A percentile compares a stretch with the other conserved stretches of the same genome.
These are phyloP conservation scores for Aspergillus ochraceoroseus DNA, from an alignment of 2,329 filamentous ascomycete genomes.

Conservation along the genomic window DNA sequence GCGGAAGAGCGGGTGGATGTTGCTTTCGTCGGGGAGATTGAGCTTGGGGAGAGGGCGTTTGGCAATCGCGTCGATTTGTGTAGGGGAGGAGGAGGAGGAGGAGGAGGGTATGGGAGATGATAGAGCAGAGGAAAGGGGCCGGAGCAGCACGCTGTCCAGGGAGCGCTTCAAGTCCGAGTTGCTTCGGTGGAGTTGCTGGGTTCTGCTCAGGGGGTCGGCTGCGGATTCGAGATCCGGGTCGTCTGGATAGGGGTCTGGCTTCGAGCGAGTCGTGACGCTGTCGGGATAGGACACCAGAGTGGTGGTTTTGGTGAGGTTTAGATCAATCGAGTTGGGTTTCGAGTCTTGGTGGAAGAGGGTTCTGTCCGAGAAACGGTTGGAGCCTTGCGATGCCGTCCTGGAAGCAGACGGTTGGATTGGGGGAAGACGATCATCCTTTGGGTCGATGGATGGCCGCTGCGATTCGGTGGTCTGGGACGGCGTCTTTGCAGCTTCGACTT, in stretches of 20 bases:
- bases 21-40: conserved; percentile 41
- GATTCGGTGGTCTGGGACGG: conserved; percentile 16
- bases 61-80: conserved; percentile 17
- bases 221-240: conserved; percentile 15
- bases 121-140: conserved; percentile 17
- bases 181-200: conserved; percentile 14
- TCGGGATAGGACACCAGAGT: conserved; percentile 15
- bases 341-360: conserved; percentile 27
- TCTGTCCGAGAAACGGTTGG: conserved; percentile 31
- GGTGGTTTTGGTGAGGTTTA: no score
- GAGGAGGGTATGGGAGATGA: conserved; percentile 21
- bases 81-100: no score
- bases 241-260: conserved; percentile 2
- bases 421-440: conserved; percentile 14
- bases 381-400: conserved; percentile 26
- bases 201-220: not conserved
- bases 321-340: conserved; percentile 25
- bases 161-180: conserved; percentile 23
- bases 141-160: conserved; percentile 24
- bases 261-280: conserved; percentile 8
- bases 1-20: conserved; percentile 57
- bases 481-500: conserved; percentile 8
- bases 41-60: conserved; percentile 20
- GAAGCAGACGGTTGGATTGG: conserved; percentile 23
- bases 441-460: conserved; percentile 13